A percentile compares a stretch with the other conserved stretches of the same genome.
phyloP scores from a whole-genome alignment of 2,329 filamentous ascomycete species.

The Zymoseptoria ardabiliae region DNA sequence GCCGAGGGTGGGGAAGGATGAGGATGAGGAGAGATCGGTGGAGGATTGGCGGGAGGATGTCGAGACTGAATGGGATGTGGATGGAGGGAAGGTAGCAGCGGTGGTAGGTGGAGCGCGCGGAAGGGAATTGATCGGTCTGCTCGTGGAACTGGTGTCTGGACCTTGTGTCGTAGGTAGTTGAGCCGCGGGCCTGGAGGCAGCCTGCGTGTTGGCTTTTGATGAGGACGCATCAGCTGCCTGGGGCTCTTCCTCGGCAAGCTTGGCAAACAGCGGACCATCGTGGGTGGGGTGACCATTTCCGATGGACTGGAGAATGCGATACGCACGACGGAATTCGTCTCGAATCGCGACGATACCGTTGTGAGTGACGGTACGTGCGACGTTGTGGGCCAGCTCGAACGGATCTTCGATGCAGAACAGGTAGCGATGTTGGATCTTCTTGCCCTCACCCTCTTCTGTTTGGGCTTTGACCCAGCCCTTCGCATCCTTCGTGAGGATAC shows the following conservation, averaged over 20 bases:
- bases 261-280: conserved; percentile 12
- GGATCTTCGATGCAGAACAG: conserved; percentile 88
- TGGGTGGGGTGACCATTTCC: conserved; percentile 32
- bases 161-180: background rate
- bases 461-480: conserved; percentile 86
- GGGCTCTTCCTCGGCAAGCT: conserved; percentile 10
- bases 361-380: conserved; percentile 78
- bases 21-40: conserved; percentile 18
- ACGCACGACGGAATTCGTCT: conserved; percentile 76
- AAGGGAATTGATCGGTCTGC: background rate
- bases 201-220: background rate
- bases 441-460: conserved; percentile 50
- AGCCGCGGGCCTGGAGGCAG: background rate
- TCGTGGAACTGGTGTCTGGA: background rate
- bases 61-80: background rate
- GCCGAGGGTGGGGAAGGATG: conserved; percentile 24
- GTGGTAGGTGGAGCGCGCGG: background rate
- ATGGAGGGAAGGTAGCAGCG: background rate
- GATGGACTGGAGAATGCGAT: conserved; percentile 57
- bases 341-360: conserved; percentile 73
- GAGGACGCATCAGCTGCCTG: background rate
- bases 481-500: conserved; percentile 62
- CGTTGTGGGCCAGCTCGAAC: conserved; percentile 81
- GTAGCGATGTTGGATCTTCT: conserved; percentile 68
- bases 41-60: background rate